Evolutionary conservation across 2,329 filamentous ascomycete species (phyloP).

Genomic region (Scedosporium aurantiacum): DNA sequence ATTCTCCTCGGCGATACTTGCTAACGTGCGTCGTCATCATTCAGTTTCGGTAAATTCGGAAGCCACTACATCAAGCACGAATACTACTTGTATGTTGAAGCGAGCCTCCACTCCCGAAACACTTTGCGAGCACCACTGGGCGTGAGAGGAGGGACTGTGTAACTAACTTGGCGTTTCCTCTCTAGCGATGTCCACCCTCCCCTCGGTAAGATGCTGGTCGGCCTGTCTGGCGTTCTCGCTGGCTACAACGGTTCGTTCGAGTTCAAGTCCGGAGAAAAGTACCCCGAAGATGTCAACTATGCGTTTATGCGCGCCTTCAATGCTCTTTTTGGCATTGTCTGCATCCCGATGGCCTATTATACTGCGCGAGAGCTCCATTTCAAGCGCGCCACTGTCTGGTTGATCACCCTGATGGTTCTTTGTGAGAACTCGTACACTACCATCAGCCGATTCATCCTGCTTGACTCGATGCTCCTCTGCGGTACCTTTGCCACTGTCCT

Average conservation of each 20-base stretch:
- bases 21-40: slow-evolving; percentile 5
- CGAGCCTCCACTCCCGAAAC: background rate
- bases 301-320: slow-evolving; percentile 99
- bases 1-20: background rate
- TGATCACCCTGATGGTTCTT: slow-evolving; percentile 91
- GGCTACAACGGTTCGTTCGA: slow-evolving; percentile 99
- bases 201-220: slow-evolving; percentile 96
- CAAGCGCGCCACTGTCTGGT: slow-evolving; percentile 78
- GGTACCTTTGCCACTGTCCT: slow-evolving; percentile 97
- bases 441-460: slow-evolving; percentile 93
- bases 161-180: slow-evolving; percentile 10
- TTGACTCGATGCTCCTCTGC: slow-evolving; percentile 97
- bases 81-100: slow-evolving; percentile 65
- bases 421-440: slow-evolving; percentile 99
- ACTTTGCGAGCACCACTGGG: background rate
- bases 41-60: slow-evolving; percentile 88
- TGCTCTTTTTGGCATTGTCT: slow-evolving; percentile 83
- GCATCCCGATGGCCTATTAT: slow-evolving; percentile 87
- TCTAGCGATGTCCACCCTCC: slow-evolving; percentile 63
- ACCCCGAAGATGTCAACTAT: slow-evolving; percentile 88
- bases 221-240: slow-evolving; percentile 87
- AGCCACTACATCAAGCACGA: slow-evolving; percentile 98
- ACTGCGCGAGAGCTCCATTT: slow-evolving; percentile 88
- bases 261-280: slow-evolving; percentile 96
- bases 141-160: too few relatives aligned